These are phyloP conservation scores for Capsicum rhomboideum DNA, from an alignment of 257 asterid genomes.

Conservation along the genomic window DNA sequence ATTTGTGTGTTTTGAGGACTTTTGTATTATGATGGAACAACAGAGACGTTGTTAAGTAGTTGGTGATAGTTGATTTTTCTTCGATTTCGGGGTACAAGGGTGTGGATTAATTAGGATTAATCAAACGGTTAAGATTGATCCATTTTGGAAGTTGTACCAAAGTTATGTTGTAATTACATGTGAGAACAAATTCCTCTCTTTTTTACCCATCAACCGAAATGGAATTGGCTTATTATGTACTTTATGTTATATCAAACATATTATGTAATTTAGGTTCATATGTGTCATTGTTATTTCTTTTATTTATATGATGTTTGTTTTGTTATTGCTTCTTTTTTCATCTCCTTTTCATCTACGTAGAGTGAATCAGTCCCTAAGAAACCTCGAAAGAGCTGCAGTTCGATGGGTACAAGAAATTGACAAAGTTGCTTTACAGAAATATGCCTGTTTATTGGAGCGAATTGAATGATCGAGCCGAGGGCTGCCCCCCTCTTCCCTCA, in stretches of 20 bases:
- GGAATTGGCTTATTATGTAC: neutral
- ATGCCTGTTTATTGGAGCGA: no score
- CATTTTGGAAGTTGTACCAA: neutral
- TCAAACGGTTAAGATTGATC: neutral
- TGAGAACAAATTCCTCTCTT: neutral
- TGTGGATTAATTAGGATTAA: neutral
- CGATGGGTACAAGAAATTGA: no score
- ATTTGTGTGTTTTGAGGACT: slow-evolving; percentile 20
- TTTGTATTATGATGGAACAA: slow-evolving; percentile 19
- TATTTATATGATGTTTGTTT: neutral
- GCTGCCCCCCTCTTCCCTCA: no score
- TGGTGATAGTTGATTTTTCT: neutral
- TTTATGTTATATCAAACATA: neutral
- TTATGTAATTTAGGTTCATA: neutral
- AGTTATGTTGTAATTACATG: no score
- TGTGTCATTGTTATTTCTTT: neutral
- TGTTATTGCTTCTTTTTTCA: no score
- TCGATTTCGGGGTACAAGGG: neutral
- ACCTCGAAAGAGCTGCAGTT: no score
- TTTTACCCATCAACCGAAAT: neutral
- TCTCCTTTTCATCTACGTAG: no score
- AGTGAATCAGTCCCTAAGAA: no score
- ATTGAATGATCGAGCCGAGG: no score
- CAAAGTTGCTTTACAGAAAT: no score
- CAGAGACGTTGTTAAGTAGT: neutral